phyloP scores from a whole-genome alignment of 257 asterid genomes.

The Plantago elongata region DNA sequence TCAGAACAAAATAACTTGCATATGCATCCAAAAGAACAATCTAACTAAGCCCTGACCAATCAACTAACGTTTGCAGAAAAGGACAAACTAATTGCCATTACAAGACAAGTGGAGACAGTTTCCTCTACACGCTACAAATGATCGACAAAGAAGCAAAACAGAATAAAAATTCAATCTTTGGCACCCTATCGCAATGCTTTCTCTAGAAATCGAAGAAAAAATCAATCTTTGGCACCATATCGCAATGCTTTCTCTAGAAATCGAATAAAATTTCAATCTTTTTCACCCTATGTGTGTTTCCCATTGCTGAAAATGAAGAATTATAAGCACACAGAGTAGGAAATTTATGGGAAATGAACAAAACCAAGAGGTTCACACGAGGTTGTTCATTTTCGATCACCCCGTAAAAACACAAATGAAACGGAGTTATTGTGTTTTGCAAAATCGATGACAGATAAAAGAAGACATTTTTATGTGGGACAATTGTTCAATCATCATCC shows the following conservation, averaged over 20 bases:
- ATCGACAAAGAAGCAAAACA: constrained; percentile 4
- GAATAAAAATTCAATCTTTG: constrained; percentile 19
- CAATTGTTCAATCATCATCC: too few species aligned
- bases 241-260: neutral
- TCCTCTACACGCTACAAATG: constrained; percentile 29
- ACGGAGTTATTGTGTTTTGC: neutral
- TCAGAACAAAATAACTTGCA: constrained; percentile 15
- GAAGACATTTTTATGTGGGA: too few species aligned
- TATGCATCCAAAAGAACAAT: constrained; percentile 18
- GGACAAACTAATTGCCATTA: constrained; percentile 30
- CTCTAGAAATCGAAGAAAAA: constrained; percentile 10
- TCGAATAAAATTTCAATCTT: constrained; percentile 3
- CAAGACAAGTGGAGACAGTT: constrained; percentile 31
- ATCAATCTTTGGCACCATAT: constrained; percentile 12
- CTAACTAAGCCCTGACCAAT: constrained; percentile 23
- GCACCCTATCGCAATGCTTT: constrained; percentile 4
- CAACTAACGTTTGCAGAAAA: constrained; percentile 17
- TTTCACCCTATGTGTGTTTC: constrained; percentile 20
- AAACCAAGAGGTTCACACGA: constrained; percentile 20
- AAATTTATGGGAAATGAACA: constrained; percentile 30
- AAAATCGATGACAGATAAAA: too few species aligned
- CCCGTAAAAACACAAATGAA: constrained; percentile 7
- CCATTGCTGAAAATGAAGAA: constrained; percentile 33
- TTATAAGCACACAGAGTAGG: constrained; percentile 22
- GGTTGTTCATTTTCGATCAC: constrained; percentile 14